These are phyloP conservation scores for Trichoderma sp. DNA, from an alignment of 2,329 filamentous ascomycete genomes.

Conservation along the genomic window DNA sequence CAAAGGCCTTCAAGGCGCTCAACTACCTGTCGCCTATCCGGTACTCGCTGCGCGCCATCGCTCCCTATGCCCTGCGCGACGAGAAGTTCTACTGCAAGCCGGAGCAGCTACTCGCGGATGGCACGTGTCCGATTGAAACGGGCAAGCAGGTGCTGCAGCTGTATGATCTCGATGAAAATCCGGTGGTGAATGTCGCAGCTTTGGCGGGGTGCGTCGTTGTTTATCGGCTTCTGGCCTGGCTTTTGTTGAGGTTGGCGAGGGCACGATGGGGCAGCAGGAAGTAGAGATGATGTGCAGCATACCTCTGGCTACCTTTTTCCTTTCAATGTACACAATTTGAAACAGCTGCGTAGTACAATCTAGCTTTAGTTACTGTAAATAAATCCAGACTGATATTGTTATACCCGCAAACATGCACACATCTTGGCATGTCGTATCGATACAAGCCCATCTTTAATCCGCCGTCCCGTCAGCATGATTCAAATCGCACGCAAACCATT, in stretches of 20 bases:
- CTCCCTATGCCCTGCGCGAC: conserved; percentile 64
- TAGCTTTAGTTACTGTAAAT: background rate
- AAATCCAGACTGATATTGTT: background rate
- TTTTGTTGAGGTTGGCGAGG: conserved; percentile 58
- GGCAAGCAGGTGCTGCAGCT: conserved; percentile 69
- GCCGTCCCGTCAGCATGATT: background rate
- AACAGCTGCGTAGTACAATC: background rate
- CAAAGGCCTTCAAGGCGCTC: conserved; percentile 65
- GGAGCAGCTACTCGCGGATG: conserved; percentile 61
- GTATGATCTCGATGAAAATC: conserved; percentile 67
- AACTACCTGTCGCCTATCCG: conserved; percentile 75
- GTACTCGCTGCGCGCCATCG: conserved; percentile 69
- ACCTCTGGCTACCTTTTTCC: too few species aligned
- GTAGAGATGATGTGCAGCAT: background rate
- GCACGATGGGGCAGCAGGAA: conserved; percentile 52
- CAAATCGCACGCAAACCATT: background rate
- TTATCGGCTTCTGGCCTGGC: conserved; percentile 68
- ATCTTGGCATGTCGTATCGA: background rate
- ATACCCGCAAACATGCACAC: background rate
- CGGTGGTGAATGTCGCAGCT: conserved; percentile 63
- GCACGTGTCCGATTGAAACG: conserved; percentile 65
- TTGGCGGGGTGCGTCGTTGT: conserved; percentile 66
- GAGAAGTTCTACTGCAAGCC: conserved; percentile 67
- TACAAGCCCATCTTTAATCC: conserved; percentile 13
- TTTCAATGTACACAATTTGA: background rate